These are phyloP conservation scores for Rhodotorula sphaerocarpa DNA, from an alignment of 768 basidiomycete species.

Conservation along the genomic window DNA sequence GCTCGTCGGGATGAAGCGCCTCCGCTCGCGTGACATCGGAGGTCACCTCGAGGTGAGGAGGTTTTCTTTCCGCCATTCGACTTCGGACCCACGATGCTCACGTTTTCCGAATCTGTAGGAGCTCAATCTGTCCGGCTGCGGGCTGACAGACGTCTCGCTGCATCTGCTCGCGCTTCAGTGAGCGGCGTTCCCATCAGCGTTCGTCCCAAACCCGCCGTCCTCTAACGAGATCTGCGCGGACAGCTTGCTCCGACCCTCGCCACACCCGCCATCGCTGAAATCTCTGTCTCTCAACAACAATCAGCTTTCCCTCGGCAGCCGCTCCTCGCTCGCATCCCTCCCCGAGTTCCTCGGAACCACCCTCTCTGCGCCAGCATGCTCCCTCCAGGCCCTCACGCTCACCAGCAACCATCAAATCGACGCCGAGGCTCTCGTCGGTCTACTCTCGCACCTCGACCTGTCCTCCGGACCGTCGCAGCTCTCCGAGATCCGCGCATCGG, in stretches of 20 bases:
- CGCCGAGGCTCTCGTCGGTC: background rate
- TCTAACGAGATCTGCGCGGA: too few species aligned
- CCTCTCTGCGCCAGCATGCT: conserved; percentile 19
- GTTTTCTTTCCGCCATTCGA: fast-evolving
- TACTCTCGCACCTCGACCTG: conserved; percentile 18
- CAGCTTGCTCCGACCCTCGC: conserved; percentile 23
- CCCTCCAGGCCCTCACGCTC: conserved; percentile 24
- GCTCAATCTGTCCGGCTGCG: conserved; percentile 19
- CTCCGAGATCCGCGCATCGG: conserved; percentile 21
- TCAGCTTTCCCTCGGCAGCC: conserved; percentile 13
- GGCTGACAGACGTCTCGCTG: conserved; percentile 24
- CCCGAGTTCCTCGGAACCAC: conserved; percentile 24
- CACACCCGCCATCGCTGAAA: conserved; percentile 20
- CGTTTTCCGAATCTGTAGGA: background rate
- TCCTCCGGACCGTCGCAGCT: conserved; percentile 13
- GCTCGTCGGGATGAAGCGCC: conserved; percentile 24
- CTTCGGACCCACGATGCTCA: fast-evolving
- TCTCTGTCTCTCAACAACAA: conserved; percentile 26
- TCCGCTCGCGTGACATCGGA: conserved; percentile 15
- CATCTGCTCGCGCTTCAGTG: conserved; percentile 28
- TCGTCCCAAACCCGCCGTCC: too few species aligned
- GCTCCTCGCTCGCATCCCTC: conserved; percentile 7
- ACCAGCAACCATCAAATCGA: conserved; percentile 23
- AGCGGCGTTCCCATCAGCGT: too few species aligned
- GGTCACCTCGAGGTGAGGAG: conserved; percentile 15